Conservation (phyloP, 805 yeast genomes). For the Candida qinlingensis region DNA sequence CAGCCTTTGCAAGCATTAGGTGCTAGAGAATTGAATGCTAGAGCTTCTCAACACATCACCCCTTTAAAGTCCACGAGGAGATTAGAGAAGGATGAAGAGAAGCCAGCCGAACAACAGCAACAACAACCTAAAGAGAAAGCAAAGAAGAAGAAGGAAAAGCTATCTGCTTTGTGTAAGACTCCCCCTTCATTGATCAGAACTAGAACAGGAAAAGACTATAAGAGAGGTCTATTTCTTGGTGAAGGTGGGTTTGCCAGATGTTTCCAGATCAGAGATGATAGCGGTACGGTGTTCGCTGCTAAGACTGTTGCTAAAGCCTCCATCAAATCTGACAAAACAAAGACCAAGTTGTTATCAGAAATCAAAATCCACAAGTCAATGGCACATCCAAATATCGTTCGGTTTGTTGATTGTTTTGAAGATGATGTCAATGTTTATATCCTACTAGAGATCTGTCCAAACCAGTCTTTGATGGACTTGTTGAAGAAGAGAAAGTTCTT, state of each 20-base stretch:
- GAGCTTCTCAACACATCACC: slow-evolving; percentile 24
- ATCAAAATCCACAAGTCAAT: slow-evolving; percentile 91
- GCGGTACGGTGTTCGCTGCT: slow-evolving; percentile 88
- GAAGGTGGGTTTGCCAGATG: slow-evolving; percentile 99
- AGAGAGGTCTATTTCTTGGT: slow-evolving; percentile 85
- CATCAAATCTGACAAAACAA: slow-evolving; percentile 84
- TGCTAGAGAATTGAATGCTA: slow-evolving; percentile 29
- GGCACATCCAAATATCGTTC: slow-evolving; percentile 85
- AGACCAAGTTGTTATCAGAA: slow-evolving; percentile 77
- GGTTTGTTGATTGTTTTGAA: slow-evolving; percentile 93
- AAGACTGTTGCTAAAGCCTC: slow-evolving; percentile 97
- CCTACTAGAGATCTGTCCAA: slow-evolving; percentile 88
- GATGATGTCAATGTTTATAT: slow-evolving; percentile 94
- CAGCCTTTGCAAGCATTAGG: slow-evolving; percentile 36
- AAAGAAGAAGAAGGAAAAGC: slow-evolving; percentile 81
- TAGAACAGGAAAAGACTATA: slow-evolving; percentile 81
- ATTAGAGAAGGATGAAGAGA: slow-evolving; percentile 15
- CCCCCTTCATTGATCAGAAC: slow-evolving; percentile 93
- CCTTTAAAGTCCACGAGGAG: slow-evolving; percentile 27
- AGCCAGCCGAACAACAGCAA: slow-evolving; percentile 19
- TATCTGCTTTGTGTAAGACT: slow-evolving; percentile 88
- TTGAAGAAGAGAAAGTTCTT: slow-evolving; percentile 78
- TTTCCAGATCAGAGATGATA: slow-evolving; percentile 89
- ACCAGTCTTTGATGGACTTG: slow-evolving; percentile 91
- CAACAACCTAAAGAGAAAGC: slow-evolving; percentile 28